Evolutionary conservation across 106 monocot genomes (phyloP).

Genomic region (Agapanthus africanus): DNA sequence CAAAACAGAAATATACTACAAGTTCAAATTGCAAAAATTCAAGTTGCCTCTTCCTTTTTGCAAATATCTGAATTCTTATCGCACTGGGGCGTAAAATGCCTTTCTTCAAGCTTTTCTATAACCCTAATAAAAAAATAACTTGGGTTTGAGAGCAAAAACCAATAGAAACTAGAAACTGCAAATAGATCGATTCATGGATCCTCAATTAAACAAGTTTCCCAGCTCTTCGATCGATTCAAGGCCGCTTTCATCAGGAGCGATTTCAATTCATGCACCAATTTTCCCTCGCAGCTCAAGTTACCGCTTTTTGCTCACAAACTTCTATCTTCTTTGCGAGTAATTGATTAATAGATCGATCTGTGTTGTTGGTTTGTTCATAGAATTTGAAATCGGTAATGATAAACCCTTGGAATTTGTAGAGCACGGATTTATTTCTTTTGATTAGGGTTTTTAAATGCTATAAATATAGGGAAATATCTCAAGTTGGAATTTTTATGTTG

Average conservation of each 20-base stretch:
- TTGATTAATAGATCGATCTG: background rate
- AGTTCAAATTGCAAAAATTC: background rate
- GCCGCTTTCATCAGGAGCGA: slow-evolving; percentile 63
- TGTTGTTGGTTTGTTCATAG: background rate
- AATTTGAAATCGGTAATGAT: background rate
- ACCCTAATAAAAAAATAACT: background rate
- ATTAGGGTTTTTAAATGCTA: background rate
- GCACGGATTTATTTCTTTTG: background rate
- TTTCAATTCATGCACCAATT: slow-evolving; percentile 39
- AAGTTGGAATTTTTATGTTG: background rate
- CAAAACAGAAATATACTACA: no score
- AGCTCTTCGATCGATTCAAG: slow-evolving; percentile 67
- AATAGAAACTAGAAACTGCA: background rate
- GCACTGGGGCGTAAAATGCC: background rate
- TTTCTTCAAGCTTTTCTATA: background rate
- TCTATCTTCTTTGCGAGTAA: background rate
- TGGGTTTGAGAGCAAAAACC: no score
- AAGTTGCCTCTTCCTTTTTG: background rate
- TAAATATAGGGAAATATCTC: background rate
- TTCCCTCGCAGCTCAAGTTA: slow-evolving; percentile 85
- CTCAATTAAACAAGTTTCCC: slow-evolving; percentile 54
- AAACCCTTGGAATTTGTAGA: background rate
- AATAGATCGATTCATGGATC: slow-evolving; percentile 45
- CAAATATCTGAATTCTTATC: background rate
- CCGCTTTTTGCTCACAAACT: slow-evolving; percentile 11